Conservation (phyloP, 805 yeast species). For the Kodamaea laetipori region DNA sequence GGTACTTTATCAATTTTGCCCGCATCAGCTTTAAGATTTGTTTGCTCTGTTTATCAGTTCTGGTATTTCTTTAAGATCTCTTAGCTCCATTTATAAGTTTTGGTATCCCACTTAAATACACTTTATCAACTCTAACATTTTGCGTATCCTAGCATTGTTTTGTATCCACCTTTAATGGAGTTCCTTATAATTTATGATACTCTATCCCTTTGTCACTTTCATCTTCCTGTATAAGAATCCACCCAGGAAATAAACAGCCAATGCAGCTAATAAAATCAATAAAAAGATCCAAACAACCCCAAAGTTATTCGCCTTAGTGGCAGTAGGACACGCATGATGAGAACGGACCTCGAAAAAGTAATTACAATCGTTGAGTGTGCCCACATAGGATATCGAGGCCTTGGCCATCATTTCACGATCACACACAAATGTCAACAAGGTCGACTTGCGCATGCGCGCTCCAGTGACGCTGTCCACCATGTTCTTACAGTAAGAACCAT, state of each 20-base stretch:
- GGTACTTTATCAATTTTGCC: no score
- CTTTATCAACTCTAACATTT: no score
- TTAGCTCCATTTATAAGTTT: no score
- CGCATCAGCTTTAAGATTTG: no score
- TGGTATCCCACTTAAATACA: no score
- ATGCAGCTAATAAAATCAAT: slow-evolving; percentile 46
- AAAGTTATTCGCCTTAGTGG: slow-evolving; percentile 62
- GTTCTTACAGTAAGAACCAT: slow-evolving; percentile 61
- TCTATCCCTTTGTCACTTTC: slow-evolving; percentile 3
- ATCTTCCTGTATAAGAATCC: slow-evolving; percentile 32
- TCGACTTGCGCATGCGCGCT: slow-evolving; percentile 54
- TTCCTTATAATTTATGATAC: no score
- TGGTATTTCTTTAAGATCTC: no score
- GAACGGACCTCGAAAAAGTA: slow-evolving; percentile 84
- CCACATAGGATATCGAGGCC: slow-evolving; percentile 70
- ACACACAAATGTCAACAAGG: slow-evolving; percentile 73
- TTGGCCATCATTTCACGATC: slow-evolving; percentile 69
- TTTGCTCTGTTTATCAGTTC: no score
- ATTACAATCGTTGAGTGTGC: slow-evolving; percentile 73
- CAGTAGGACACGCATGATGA: slow-evolving; percentile 83
- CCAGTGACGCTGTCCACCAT: slow-evolving; percentile 44
- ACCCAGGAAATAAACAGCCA: slow-evolving; percentile 42
- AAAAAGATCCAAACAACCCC: slow-evolving; percentile 68
- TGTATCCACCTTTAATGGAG: no score
- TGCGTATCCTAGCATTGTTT: no score